phyloP scores from a whole-genome alignment of 192 early-diverging fungal species.

The Coemansia sp. region DNA sequence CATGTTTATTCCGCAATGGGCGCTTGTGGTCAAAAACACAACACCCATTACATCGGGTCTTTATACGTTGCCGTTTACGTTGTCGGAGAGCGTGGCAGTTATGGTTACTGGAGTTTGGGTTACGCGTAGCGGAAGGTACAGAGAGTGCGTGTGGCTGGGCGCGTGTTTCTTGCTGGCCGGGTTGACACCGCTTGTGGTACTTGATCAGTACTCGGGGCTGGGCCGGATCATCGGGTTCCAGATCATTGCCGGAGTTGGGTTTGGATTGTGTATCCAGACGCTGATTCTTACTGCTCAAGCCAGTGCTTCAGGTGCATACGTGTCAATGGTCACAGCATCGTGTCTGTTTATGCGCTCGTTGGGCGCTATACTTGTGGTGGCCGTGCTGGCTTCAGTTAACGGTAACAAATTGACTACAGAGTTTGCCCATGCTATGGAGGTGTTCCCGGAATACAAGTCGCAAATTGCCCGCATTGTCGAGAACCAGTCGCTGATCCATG shows the following conservation, averaged over 20 bases:
- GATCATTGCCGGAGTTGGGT: constrained; percentile 68
- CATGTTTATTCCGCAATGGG: constrained; percentile 45
- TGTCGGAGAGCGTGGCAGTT: constrained; percentile 25
- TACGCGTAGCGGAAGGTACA: constrained; percentile 58
- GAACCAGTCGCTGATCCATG: constrained; percentile 41
- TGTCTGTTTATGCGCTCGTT: constrained; percentile 66
- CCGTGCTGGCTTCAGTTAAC: constrained; percentile 58
- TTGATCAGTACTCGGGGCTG: constrained; percentile 45
- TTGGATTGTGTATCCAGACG: constrained; percentile 72
- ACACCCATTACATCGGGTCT: constrained; percentile 26
- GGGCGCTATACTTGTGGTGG: constrained; percentile 58
- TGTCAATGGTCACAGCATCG: constrained; percentile 67
- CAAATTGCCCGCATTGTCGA: constrained; percentile 17
- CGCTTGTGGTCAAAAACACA: constrained; percentile 35
- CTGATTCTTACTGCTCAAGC: constrained; percentile 70
- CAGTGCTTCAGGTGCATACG: constrained; percentile 54
- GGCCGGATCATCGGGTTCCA: constrained; percentile 65
- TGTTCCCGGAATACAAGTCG: constrained; percentile 21
- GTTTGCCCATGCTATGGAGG: constrained; percentile 10
- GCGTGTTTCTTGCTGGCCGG: constrained; percentile 61
- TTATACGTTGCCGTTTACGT: constrained; percentile 25
- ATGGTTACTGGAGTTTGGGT: constrained; percentile 64
- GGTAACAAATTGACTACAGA: constrained; percentile 52
- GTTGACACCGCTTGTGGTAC: constrained; percentile 58
- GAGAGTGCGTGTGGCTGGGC: constrained; percentile 67